Evolutionary conservation across 2,329 filamentous ascomycete species (phyloP).

Genomic region (Phyllosticta paracitricarpa): DNA sequence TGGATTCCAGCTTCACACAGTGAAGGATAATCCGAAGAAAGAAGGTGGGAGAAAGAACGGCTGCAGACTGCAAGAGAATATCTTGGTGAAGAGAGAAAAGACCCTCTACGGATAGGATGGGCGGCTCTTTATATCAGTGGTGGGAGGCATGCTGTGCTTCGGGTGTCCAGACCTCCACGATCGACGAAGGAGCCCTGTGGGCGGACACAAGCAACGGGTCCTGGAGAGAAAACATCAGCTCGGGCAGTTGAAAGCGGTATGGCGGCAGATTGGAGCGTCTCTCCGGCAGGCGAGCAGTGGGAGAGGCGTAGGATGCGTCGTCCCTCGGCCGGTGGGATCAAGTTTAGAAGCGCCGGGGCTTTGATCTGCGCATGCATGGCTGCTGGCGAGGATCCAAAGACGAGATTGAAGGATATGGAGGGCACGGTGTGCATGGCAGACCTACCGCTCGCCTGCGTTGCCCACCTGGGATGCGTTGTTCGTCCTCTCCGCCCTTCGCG

Average conservation of each 20-base stretch:
- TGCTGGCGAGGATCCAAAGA: background rate
- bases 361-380: conserved; percentile 8
- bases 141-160: background rate
- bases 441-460: background rate
- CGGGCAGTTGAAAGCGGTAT: background rate
- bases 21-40: conserved; percentile 10
- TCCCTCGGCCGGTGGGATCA: background rate
- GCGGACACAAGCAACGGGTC: conserved; percentile 1
- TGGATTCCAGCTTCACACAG: conserved; percentile 11
- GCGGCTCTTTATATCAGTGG: background rate
- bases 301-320: background rate
- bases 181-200: background rate
- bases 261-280: background rate
- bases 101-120: background rate
- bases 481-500: background rate
- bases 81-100: conserved; percentile 8
- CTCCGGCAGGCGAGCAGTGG: background rate
- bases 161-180: background rate
- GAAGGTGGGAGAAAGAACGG: conserved; percentile 9
- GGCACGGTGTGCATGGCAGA: background rate
- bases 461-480: background rate
- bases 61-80: conserved; percentile 5
- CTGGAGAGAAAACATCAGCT: background rate
- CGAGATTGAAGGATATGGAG: conserved; percentile 7
- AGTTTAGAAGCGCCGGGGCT: background rate